Evolutionary conservation across 192 early-diverging fungal species (phyloP), one percentile per base, ranked within the genome.

Genomic region (Allomyces arbusculus): DNA sequence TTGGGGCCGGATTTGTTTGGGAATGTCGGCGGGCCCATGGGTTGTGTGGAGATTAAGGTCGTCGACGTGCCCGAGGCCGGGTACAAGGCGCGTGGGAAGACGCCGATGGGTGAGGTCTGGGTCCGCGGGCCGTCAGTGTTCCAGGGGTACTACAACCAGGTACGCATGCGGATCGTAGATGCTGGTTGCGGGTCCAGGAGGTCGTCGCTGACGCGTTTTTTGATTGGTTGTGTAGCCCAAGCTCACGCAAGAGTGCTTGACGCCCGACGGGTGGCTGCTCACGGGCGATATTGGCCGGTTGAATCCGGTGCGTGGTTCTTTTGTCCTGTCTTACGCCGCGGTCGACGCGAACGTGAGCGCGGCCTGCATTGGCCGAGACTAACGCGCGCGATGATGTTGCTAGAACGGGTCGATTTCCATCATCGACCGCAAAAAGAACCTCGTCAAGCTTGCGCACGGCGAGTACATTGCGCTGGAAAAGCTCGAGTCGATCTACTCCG

Each of bases 391-490:
- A 7, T 40, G 3, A 0, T 40, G 33, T 7, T 40, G 33, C 33
- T 40, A 40, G 33, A 82, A 86, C 66, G 89, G 89, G 7, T 81
- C 84, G 20, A 67, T 92, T 24, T 67, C 72, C 50, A 87, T 92
- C 66, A 89, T 90, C 73, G 90, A 90, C 71, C 73, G 89, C 24
- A 77, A 83, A 70, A 91, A 91, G 78, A 91, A 89, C 67, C 64
- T 91, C 16, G 78, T 90, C 74, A 90, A 89, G 72, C 68, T 87
- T 63, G 73, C 80, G 10, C 80, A 87, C 71, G 89, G 86, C 33
- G 89, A 89, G 66, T 83, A 83, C 65, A 84, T 91, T 68, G 79
- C 79, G 1, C 7, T 64, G 64, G 45, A 44, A 19, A 61, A n/a
- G 40, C 12, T 62, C 3, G 44, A 50, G 16, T 44, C 61, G 19